Percentiles rank a stretch among this genome's conserved stretches.
phyloP scores from a whole-genome alignment of 768 basidiomycete genomes.

The Lentinula raphanica region DNA sequence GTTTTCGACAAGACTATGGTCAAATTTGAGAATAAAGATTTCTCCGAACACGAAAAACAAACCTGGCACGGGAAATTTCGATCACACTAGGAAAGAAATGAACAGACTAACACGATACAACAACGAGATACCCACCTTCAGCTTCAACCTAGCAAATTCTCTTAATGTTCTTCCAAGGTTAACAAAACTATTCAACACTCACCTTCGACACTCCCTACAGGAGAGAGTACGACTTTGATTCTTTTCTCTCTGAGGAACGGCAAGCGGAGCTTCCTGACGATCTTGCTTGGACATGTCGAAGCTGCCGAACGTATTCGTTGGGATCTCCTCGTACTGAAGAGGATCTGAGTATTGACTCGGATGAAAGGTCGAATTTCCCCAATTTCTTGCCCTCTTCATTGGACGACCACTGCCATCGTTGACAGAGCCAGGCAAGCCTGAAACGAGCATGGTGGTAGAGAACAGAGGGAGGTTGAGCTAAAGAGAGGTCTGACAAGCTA shows the following conservation, averaged over 20 bases:
- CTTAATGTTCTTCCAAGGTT: neutral
- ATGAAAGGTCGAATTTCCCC: neutral
- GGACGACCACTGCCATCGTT: conserved; percentile 2
- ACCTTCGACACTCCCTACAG: conserved; percentile 50
- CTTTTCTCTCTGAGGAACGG: conserved; percentile 25
- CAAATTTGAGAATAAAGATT: conserved; percentile 9
- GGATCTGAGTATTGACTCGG: conserved; percentile 3
- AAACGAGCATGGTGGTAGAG: conserved; percentile 4
- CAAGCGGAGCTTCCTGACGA: neutral
- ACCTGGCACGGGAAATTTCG: conserved; percentile 62
- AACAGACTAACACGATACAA: neutral
- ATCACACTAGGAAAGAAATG: conserved; percentile 41
- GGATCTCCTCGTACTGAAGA: conserved; percentile 1
- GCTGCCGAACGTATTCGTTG: neutral
- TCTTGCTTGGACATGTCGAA: conserved; percentile 1
- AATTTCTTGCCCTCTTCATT: conserved; percentile 5
- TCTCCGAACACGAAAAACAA: conserved; percentile 12
- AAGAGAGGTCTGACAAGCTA: neutral
- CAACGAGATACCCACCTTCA: conserved; percentile 34
- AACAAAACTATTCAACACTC: neutral
- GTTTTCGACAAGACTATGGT: conserved; percentile 53
- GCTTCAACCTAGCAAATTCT: conserved; percentile 35
- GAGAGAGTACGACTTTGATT: conserved; percentile 41
- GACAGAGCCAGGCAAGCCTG: neutral
- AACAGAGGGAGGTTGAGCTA: conserved; percentile 3